These are phyloP conservation scores for Coemansia sp. DNA, from an alignment of 192 early-diverging fungal species.

Conservation along the genomic window DNA sequence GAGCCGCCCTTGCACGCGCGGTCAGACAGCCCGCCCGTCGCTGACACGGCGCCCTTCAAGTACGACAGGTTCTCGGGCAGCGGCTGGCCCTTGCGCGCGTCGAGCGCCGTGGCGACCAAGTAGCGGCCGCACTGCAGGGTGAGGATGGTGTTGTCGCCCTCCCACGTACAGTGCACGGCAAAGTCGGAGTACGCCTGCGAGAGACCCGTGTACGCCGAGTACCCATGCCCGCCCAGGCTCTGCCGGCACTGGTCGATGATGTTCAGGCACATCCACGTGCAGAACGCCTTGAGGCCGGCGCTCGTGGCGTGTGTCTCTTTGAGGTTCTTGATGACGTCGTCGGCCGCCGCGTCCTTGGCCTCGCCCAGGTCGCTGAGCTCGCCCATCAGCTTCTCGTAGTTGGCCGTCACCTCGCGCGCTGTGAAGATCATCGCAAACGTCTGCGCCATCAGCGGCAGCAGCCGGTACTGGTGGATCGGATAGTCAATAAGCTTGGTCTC, in stretches of 20 bases:
- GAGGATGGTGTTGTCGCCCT: slow-evolving; percentile 92
- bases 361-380: slow-evolving; percentile 70
- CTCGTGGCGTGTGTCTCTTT: slow-evolving; percentile 92
- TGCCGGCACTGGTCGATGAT: slow-evolving; percentile 93
- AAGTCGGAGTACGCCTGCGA: slow-evolving; percentile 86
- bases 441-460: slow-evolving; percentile 89
- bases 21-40: slow-evolving; percentile 26
- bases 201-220: slow-evolving; percentile 90
- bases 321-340: slow-evolving; percentile 72
- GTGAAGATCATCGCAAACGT: slow-evolving; percentile 91
- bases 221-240: slow-evolving; percentile 90
- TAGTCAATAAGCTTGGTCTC: slow-evolving; percentile 95
- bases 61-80: slow-evolving; percentile 79
- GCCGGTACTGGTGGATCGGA: slow-evolving; percentile 90
- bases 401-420: slow-evolving; percentile 76
- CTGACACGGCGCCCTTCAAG: slow-evolving; percentile 62
- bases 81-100: slow-evolving; percentile 73
- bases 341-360: slow-evolving; percentile 58
- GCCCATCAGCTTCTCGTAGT: slow-evolving; percentile 80
- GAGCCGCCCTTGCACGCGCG: slow-evolving; percentile 33
- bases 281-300: slow-evolving; percentile 91
- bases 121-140: slow-evolving; percentile 88
- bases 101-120: slow-evolving; percentile 72
- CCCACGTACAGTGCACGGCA: slow-evolving; percentile 88
- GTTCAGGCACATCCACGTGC: slow-evolving; percentile 88